Conservation (phyloP, 768 basidiomycete species). For the Mrakia blollopis region DNA sequence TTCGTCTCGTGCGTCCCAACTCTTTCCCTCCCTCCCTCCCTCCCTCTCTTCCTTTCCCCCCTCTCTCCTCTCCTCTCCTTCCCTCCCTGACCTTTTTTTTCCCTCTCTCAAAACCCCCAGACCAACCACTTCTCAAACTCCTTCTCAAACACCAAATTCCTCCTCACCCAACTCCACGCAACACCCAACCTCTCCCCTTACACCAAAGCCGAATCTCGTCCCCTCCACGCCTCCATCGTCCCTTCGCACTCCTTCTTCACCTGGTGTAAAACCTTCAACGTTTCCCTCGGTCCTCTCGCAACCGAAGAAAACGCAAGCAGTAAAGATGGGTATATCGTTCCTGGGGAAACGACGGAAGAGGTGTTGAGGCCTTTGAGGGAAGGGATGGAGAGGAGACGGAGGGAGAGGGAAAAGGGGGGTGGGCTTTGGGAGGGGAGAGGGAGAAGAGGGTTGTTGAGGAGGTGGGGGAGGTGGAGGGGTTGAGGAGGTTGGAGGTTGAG, state of each 20-base stretch:
- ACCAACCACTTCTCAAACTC: constrained; percentile 69
- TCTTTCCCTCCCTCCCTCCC: constrained; percentile 30
- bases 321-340: constrained; percentile 54
- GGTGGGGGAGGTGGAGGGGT: background rate
- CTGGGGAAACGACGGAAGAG: constrained; percentile 49
- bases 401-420: constrained; percentile 1
- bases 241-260: background rate
- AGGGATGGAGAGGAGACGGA: constrained; percentile 31
- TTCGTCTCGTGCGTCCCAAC: constrained; percentile 58
- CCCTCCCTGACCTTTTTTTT: background rate
- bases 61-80: background rate
- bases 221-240: background rate
- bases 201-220: constrained; percentile 7
- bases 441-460: constrained; percentile 26
- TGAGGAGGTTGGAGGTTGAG: constrained; percentile 1
- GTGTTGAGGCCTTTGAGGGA: constrained; percentile 35
- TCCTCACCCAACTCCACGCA: constrained; percentile 74
- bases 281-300: background rate
- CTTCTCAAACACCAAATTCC: constrained; percentile 83
- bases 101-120: constrained; percentile 47
- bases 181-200: constrained; percentile 49
- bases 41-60: background rate
- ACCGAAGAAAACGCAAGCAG: constrained; percentile 60
- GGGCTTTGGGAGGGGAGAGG: constrained; percentile 30
- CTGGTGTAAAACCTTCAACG: background rate